Percentiles rank a stretch among this genome's conserved stretches.
phyloP scores from a whole-genome alignment of 805 yeast genomes.

The Candida michaelii region DNA sequence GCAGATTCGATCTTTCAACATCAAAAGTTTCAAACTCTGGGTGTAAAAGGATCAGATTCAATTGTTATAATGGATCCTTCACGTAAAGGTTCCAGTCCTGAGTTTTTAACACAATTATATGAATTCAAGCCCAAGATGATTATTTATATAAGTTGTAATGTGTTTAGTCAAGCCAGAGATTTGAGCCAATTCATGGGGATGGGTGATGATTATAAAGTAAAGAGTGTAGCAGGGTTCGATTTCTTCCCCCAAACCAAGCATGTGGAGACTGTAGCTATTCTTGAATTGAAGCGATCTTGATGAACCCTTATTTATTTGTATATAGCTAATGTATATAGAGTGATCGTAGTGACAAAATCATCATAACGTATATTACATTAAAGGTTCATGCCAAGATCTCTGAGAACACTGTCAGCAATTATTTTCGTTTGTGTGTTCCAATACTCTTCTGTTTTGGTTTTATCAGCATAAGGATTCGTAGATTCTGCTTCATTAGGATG shows the following conservation, averaged over 20 bases:
- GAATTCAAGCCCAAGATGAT: slow-evolving; percentile 37
- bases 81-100: slow-evolving; percentile 38
- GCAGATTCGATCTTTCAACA: slow-evolving; percentile 37
- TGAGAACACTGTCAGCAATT: too few relatives aligned
- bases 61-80: slow-evolving; percentile 47
- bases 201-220: slow-evolving; percentile 20
- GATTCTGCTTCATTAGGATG: too few relatives aligned
- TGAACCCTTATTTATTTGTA: background rate
- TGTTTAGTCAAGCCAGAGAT: slow-evolving; percentile 47
- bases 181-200: slow-evolving; percentile 28
- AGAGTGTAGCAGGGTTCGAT: slow-evolving; percentile 40
- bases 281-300: slow-evolving; percentile 20
- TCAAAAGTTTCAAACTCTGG: slow-evolving; percentile 22
- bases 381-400: too few relatives aligned
- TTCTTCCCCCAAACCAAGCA: slow-evolving; percentile 91
- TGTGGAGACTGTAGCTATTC: slow-evolving; percentile 54
- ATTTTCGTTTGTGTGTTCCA: too few relatives aligned
- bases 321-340: too few relatives aligned
- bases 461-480: too few relatives aligned
- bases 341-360: too few relatives aligned
- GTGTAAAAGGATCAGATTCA: slow-evolving; percentile 30
- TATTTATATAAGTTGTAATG: slow-evolving; percentile 46
- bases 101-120: slow-evolving; percentile 35
- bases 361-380: too few relatives aligned
- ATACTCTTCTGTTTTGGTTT: too few relatives aligned